Evolutionary conservation across 805 yeast species (phyloP), one percentile per base, ranked within the genome.

Genomic region (Millerozyma miso): DNA sequence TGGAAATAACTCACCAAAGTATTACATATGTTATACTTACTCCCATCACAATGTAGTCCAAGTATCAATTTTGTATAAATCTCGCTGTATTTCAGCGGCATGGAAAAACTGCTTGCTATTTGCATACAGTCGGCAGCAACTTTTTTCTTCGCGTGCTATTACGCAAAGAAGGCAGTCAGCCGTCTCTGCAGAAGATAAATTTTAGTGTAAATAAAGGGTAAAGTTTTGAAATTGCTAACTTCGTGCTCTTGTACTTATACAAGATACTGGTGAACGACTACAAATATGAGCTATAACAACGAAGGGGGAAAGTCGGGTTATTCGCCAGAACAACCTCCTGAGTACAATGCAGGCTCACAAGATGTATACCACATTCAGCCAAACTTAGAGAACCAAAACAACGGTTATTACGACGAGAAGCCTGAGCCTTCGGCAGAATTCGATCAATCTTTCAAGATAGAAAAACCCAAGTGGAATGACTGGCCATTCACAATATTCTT

Each of bases 381-480:
- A 35, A 71, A 69, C 46, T 52, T 57, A 37, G 74, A 69, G 39
- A 47, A 49, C 37, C 61, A 58, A 44, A 52, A 52, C 15, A 44
- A 46, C 18, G 50, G 45, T 15, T 31, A 48, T 5, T 54, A 51
- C 38, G 42, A 47, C 12, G 71, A 66, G 37, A 62, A 64, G 39
- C 75, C 75, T 1, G 42, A 48, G 20, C 57, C 55, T 15, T 56
- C 66, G n/a, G 52, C 56, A 17, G 49, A 63, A 29, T 88, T 81
- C 57, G 86, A 81, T 26, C 80, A 86, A 38, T 76, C 83, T 1
- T 88, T 88, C 62, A 77, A 80, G 47, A 72, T 86, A 20, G 76
- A 73, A 26, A 64, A 64, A 42, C 88, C 89, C 1, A 76, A 66
- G 45, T 78, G 71, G 64, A 81, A 88, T 54, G 96, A 88, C 60